Percentiles rank a stretch among this genome's conserved stretches.
Evolutionary conservation across 345 rosid genomes (phyloP).

Genomic region (Odontarrhena argentea): DNA sequence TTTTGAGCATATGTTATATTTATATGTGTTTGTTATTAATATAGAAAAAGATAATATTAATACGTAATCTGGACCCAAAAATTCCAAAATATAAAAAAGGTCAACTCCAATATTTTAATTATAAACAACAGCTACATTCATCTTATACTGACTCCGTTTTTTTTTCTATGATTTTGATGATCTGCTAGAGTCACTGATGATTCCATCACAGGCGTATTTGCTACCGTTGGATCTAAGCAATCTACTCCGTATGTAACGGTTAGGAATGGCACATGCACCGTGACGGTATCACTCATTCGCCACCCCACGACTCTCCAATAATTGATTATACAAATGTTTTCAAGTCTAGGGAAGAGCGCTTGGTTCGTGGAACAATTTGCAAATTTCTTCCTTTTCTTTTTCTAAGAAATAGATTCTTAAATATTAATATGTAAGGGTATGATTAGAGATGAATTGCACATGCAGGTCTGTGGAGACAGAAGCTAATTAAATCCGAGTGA

Average conservation of each 20-base stretch:
- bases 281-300: slow-evolving; percentile 35
- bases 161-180: slow-evolving; percentile 24
- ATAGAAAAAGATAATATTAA: slow-evolving; percentile 21
- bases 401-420: background rate
- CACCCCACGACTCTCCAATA: slow-evolving; percentile 41
- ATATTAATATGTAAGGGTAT: background rate
- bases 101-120: slow-evolving; percentile 38
- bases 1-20: slow-evolving; percentile 31
- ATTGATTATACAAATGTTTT: slow-evolving; percentile 29
- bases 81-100: slow-evolving; percentile 26
- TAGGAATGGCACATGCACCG: slow-evolving; percentile 28
- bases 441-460: background rate
- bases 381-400: background rate
- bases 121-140: slow-evolving; percentile 37
- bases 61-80: slow-evolving; percentile 37
- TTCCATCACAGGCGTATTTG: slow-evolving; percentile 30
- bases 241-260: background rate
- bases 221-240: slow-evolving; percentile 34
- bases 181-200: slow-evolving; percentile 26
- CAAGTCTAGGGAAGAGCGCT: slow-evolving; percentile 33
- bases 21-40: slow-evolving; percentile 32
- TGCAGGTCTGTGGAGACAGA: slow-evolving; percentile 1
- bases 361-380: slow-evolving; percentile 27
- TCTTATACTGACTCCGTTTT: slow-evolving; percentile 33
- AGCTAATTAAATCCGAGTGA: background rate